These are phyloP conservation scores for Dictyostelium capitatum DNA, from an alignment of 78 protist species.

Conservation along the genomic window DNA sequence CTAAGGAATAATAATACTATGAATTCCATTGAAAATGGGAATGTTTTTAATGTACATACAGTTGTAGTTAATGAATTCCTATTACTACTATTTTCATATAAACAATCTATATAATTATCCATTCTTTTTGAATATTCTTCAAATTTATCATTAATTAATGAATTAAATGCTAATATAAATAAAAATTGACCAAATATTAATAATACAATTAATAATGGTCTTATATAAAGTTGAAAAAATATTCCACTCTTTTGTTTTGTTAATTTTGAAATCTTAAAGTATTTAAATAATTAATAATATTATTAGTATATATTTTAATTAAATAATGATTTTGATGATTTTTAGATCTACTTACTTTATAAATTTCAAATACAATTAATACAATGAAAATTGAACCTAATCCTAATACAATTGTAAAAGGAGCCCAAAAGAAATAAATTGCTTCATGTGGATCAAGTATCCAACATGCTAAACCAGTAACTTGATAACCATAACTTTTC, in stretches of 20 bases:
- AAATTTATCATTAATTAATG: background rate
- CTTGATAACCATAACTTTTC: background rate
- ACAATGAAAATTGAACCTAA: background rate
- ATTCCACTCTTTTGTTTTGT: background rate
- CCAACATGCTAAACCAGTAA: constrained; percentile 14
- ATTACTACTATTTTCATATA: background rate
- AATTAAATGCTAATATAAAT: background rate
- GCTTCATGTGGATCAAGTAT: background rate
- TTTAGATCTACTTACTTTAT: background rate
- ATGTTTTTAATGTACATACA: background rate
- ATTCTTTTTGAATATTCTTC: background rate
- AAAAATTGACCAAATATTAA: background rate
- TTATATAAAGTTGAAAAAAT: background rate
- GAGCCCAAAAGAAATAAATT: background rate
- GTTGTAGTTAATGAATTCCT: background rate
- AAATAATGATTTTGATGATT: too few relatives aligned
- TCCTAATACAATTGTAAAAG: background rate
- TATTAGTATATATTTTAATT: too few relatives aligned
- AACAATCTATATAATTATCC: constrained; percentile 5
- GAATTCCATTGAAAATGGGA: constrained; percentile 10
- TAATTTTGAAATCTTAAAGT: background rate
- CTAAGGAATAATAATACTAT: background rate
- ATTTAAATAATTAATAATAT: background rate
- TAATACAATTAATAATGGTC: constrained; percentile 13
- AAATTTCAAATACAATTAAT: background rate